These are phyloP conservation scores for Phytophthora boehmeriae DNA, from an alignment of 352 stramenopile genomes.

Conservation along the genomic window DNA sequence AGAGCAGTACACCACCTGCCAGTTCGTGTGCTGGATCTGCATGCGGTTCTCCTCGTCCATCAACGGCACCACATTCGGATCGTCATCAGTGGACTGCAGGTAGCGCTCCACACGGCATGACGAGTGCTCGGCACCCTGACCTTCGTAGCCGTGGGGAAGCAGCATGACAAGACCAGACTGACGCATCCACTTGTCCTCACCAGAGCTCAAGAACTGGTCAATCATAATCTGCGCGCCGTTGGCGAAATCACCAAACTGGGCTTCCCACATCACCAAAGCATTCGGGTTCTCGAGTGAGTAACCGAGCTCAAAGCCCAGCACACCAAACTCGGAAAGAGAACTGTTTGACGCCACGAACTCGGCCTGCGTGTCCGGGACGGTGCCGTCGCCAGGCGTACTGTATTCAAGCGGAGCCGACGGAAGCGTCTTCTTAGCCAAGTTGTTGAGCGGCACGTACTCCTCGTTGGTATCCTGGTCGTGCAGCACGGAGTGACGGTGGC, in stretches of 20 bases:
- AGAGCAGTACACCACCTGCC: constrained; percentile 78
- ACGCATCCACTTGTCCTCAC: constrained; percentile 89
- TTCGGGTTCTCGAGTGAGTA: constrained; percentile 84
- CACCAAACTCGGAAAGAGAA: constrained; percentile 79
- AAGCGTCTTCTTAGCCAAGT: constrained; percentile 54
- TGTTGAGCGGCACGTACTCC: constrained; percentile 95
- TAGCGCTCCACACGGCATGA: constrained; percentile 87
- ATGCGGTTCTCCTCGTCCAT: constrained; percentile 40
- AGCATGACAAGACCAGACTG: constrained; percentile 88
- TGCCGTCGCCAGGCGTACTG: constrained; percentile 45
- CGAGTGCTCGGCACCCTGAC: constrained; percentile 86
- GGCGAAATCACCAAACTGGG: constrained; percentile 90
- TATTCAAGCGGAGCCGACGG: constrained; percentile 43
- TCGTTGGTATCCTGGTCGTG: constrained; percentile 84
- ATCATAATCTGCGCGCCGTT: constrained; percentile 91
- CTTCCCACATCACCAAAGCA: constrained; percentile 92
- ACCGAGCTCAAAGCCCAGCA: constrained; percentile 88
- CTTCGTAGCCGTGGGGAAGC: constrained; percentile 87
- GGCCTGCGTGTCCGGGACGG: constrained; percentile 83
- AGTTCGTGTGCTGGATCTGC: constrained; percentile 70
- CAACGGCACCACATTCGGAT: constrained; percentile 65
- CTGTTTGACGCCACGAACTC: constrained; percentile 86
- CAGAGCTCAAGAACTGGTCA: constrained; percentile 83
- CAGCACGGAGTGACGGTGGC: constrained; percentile 88
- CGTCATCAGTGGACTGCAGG: constrained; percentile 80